Evolutionary conservation across 164 flowering plant genomes (phyloP), one percentile per base, ranked within the genome.

Genomic region (Piper longum): DNA sequence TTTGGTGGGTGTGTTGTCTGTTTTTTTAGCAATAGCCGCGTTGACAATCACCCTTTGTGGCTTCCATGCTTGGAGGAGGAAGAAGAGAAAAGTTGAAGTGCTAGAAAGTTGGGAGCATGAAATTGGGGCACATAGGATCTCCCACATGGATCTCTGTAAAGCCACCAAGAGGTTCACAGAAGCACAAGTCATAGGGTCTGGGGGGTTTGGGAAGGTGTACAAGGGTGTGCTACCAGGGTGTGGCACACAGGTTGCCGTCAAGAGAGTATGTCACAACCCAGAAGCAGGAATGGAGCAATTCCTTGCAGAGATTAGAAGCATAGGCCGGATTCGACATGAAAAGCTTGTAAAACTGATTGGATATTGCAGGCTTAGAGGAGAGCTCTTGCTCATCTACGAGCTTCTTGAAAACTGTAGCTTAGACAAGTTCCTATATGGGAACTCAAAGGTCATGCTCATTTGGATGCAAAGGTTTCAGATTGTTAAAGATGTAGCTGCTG

Each of bases 51-150:
- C 26, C 48, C 9, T 42, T 2, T n/a, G 51, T 6, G 54, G 45
- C 39, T 1, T 13, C 16, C 4, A 45, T 3, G 26, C 26, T 8
- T 4, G 45, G 16, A 45, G 41, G 36, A 26, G 36, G 48, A 62
- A 56, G 56, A 62, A 48, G 56, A 19, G 17, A 0, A 62, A 43
- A 18, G 40, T 57, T 16, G 75, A 77, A 36, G 72, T 36, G 16
- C 63, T 73, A 43, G 81, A 82, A 65, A 76, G 72, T 16, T 81
- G 85, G 85, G 85, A 81, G 63, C 19, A 57, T 57, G 79, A 81
- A 57, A 79, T 72, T 42, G 76, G 85, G 78, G 81, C 85, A 3
- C 80, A 76, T 56, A 44, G 85, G 67, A 62, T 81, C 45, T 44
- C 18, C 36, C 76, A 71, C 43, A 60, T 69, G 41, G 80, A 79